phyloP scores from a whole-genome alignment of 1,284 basidiomycete genomes.

The Apiotrichum laibachii region DNA sequence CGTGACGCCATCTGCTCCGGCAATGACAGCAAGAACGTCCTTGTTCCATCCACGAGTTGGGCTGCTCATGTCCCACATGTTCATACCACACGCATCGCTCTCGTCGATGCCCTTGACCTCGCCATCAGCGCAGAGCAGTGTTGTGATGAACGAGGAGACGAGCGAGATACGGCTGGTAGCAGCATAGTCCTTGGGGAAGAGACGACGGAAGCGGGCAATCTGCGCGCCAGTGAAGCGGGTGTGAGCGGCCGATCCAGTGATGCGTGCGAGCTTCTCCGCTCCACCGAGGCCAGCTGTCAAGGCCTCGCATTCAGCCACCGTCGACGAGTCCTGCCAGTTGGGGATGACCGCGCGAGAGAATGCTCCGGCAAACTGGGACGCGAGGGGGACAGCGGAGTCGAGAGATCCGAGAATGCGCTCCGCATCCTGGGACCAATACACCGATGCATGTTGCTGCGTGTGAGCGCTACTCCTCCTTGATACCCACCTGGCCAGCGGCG shows the following conservation, averaged over 20 bases:
- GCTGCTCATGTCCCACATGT: conserved; percentile 67
- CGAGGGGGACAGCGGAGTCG: conserved; percentile 57
- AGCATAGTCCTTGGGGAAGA: conserved; percentile 62
- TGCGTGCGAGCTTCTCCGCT: conserved; percentile 64
- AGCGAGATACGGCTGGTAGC: conserved; percentile 71
- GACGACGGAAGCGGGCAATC: conserved; percentile 68
- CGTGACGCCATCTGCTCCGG: conserved; percentile 57
- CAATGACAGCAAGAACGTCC: conserved; percentile 57
- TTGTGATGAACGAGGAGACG: conserved; percentile 79
- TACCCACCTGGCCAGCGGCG: conserved; percentile 44
- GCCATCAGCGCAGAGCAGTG: conserved; percentile 61
- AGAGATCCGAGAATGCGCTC: conserved; percentile 59
- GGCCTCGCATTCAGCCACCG: conserved; percentile 67
- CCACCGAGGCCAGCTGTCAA: conserved; percentile 67
- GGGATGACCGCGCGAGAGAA: conserved; percentile 72
- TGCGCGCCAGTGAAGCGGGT: conserved; percentile 85
- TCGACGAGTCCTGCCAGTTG: conserved; percentile 92
- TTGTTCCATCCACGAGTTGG: conserved; percentile 68
- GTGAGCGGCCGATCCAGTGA: conserved; percentile 80
- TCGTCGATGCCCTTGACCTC: conserved; percentile 52
- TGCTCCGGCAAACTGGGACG: conserved; percentile 54
- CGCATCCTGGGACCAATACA: conserved; percentile 72
- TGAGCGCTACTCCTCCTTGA: neutral
- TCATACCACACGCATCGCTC: conserved; percentile 85
- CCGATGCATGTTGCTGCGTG: conserved; percentile 80